Evolutionary conservation across 768 basidiomycete species (phyloP).

Genomic region (Russula foetens): DNA sequence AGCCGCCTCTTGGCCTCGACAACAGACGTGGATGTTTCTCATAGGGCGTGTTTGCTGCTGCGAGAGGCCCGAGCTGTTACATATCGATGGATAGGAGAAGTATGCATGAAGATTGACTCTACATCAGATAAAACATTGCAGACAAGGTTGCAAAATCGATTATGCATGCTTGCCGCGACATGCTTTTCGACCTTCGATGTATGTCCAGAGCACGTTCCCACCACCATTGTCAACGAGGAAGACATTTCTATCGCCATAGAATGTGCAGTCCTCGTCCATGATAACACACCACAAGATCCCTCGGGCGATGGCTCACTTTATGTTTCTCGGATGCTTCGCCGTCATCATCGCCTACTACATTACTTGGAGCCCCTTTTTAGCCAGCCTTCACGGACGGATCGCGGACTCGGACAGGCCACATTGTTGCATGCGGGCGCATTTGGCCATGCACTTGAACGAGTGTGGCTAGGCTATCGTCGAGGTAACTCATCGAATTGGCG

Average conservation of each 20-base stretch:
- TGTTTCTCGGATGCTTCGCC: background rate
- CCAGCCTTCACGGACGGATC: background rate
- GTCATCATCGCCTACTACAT: conserved; percentile 1
- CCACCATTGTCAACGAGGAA: background rate
- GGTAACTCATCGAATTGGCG: background rate
- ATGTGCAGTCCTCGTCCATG: too few species aligned
- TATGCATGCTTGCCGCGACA: background rate
- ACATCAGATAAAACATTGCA: background rate
- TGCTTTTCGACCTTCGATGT: too few species aligned
- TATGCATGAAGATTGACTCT: background rate
- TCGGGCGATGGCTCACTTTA: background rate
- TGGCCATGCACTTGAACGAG: background rate
- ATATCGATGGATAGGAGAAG: background rate
- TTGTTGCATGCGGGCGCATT: background rate
- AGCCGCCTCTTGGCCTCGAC: conserved; percentile 4
- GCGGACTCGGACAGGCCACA: background rate
- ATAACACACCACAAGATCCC: background rate
- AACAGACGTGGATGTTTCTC: background rate
- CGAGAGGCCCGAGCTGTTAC: background rate
- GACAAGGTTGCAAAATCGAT: background rate
- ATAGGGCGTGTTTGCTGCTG: background rate
- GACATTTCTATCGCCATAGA: conserved; percentile 5
- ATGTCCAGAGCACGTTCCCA: background rate
- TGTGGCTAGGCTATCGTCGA: background rate
- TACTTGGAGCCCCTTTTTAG: background rate